Evolutionary conservation across 2,329 filamentous ascomycete species (phyloP), one percentile per base, ranked within the genome.

Genomic region (Tympanopsis confertula): DNA sequence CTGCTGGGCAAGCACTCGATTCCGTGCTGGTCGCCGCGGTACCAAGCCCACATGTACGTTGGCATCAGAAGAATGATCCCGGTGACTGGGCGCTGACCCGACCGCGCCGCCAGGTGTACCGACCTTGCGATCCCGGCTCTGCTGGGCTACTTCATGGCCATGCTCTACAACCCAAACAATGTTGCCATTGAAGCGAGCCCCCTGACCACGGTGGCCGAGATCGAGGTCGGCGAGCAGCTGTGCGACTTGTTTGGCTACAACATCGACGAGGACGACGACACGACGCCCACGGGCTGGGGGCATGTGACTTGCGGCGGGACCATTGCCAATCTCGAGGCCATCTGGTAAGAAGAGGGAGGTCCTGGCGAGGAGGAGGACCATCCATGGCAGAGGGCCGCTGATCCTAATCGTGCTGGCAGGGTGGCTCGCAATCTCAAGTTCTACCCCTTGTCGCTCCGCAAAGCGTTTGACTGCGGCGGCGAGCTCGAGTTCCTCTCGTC

Each of bases 91-190:
- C 13, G 15, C 5, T n/a, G n/a, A n/a, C n/a, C n/a, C n/a, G n/a
- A n/a, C n/a, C n/a, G n/a, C 13, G 5, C 13, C 4, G 13, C 4
- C 35, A 48, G 47, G 44, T 52, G 51, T 36, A 60, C 55, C 15
- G 57, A 67, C 39, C 36, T 65, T 46, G 57, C 49, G 35, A 66
- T 66, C 58, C 50, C 63, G 0, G 53, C 57, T 1, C 38, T 66
- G 3, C 50, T 67, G 3, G 64, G 64, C 1, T 67, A 67, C 44
- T 61, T 67, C 19, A 64, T 63, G 53, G 64, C 63, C 0, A 68
- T 68, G 64, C 22, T 69, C 18, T 68, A 66, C 41, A 68, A 69
- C 35, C 63, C 65, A 0, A 69, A 69, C 50, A 69, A 68, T 24
- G 59, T 68, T 1, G 52, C 63, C 1, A 45, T 65, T 0, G 65